Evolutionary conservation across 2,329 filamentous ascomycete genomes (phyloP).

Genomic region (Curvularia hawaiiensis): DNA sequence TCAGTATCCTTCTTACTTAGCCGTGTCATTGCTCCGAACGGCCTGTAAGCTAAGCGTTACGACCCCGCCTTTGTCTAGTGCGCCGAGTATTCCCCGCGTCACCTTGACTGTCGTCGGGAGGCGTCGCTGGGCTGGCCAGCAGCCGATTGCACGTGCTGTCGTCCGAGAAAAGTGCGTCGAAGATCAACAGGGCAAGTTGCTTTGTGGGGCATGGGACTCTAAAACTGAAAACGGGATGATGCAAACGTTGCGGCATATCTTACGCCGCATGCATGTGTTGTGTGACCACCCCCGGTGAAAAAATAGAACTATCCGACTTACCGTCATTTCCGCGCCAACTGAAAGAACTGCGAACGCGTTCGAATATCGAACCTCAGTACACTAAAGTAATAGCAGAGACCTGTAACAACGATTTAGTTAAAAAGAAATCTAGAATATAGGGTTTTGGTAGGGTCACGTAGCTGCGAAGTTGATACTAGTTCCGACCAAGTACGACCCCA

Average conservation of each 20-base stretch:
- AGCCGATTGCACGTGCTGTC: slow-evolving; percentile 1
- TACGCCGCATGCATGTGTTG: slow-evolving; percentile 1
- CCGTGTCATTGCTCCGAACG: slow-evolving; percentile 28
- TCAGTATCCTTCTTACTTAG: slow-evolving; percentile 15
- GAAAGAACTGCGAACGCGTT: too few relatives aligned
- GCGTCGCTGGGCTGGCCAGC: slow-evolving; percentile 9
- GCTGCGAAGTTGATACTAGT: too few relatives aligned
- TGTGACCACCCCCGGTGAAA: background rate
- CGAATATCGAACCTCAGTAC: too few relatives aligned
- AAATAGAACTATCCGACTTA: too few relatives aligned
- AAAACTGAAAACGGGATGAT: too few relatives aligned
- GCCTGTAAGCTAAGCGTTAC: slow-evolving; percentile 7
- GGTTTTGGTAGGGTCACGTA: too few relatives aligned
- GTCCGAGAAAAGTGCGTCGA: slow-evolving; percentile 12
- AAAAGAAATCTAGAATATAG: too few relatives aligned
- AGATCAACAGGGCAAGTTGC: background rate
- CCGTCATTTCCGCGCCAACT: too few relatives aligned
- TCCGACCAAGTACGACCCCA: background rate
- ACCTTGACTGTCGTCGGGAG: slow-evolving; percentile 6
- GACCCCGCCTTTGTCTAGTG: slow-evolving; percentile 29
- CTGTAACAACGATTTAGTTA: too few relatives aligned
- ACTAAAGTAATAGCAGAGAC: too few relatives aligned
- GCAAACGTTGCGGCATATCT: background rate
- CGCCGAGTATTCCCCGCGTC: slow-evolving; percentile 32
- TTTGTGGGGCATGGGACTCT: background rate